Evolutionary conservation across 2,329 filamentous ascomycete genomes (phyloP).

Genomic region (Scleromitrula shiraiana): DNA sequence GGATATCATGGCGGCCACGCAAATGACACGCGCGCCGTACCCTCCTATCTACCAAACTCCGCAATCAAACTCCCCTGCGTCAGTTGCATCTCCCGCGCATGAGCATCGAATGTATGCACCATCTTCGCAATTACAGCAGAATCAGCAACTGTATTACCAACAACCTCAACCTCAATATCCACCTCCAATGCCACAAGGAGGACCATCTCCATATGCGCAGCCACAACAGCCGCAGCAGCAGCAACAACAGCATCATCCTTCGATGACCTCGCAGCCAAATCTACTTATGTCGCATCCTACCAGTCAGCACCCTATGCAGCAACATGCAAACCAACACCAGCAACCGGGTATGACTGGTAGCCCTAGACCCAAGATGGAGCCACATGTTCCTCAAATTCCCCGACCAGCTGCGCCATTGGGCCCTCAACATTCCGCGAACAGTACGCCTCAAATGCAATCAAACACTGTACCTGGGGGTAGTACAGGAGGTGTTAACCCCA

Average conservation of each 20-base stretch:
- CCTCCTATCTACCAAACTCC: constrained; percentile 88
- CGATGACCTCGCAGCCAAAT: constrained; percentile 56
- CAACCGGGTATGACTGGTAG: constrained; percentile 52
- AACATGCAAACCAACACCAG: constrained; percentile 46
- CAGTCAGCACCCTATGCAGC: constrained; percentile 50
- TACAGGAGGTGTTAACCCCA: constrained; percentile 65
- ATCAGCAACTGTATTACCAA: constrained; percentile 66
- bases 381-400: constrained; percentile 55
- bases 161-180: constrained; percentile 51
- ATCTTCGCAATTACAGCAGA: constrained; percentile 69
- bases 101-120: constrained; percentile 85
- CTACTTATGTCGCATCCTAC: constrained; percentile 59
- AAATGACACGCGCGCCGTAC: constrained; percentile 68
- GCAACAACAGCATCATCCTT: constrained; percentile 37
- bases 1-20: constrained; percentile 60
- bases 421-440: constrained; percentile 35
- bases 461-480: constrained; percentile 32
- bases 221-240: constrained; percentile 31
- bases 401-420: constrained; percentile 45
- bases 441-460: constrained; percentile 35
- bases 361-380: constrained; percentile 55
- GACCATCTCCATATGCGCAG: constrained; percentile 48
- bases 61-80: constrained; percentile 89
- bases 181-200: constrained; percentile 56
- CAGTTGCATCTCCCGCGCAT: constrained; percentile 85